Evolutionary conservation across 768 basidiomycete genomes (phyloP), one percentile per base, ranked within the genome.

Genomic region (Hericium erinaceus): DNA sequence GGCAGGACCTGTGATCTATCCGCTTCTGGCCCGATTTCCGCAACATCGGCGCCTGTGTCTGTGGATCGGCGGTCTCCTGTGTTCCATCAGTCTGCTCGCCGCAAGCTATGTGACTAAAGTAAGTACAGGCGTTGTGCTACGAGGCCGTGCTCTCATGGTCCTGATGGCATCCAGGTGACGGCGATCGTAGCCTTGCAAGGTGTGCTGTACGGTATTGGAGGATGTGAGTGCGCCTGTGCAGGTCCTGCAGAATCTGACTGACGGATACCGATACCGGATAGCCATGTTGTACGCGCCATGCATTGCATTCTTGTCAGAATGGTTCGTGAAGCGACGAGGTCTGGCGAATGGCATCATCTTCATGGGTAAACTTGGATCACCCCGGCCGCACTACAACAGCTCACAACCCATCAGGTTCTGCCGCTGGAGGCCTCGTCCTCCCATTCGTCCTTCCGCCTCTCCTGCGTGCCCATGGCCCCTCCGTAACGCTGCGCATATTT

Each of bases 311-410:
- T 52, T 72, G 39, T 60, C 70, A 1, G 71, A 72, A 58, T 72
- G 71, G 71, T 72, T 72, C 55, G 63, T 67, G 20, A 55, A 57
- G 3, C 64, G 67, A 4, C 57, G 71, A 48, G 71, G 70, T 2
- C 61, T 68, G 5, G 71, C 71, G 5, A 69, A 68, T 39, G 70
- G 71, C 2, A 65, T 70, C 26, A 62, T 72, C 26, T 69, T 69
- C 53, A 67, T 68, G 28, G 71, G 70, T 61, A 33, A 6, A 58
- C 60, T 7, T 48, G 4, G 9, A 44, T 28, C n/a, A 7, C 20
- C 4, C 38, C 13, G 7, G 18, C n/a, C 28, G 24, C 24, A 8
- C 8, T 9, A 15, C 33, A 44, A 12, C 41, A 44, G 15, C 41
- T 44, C 2, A 18, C 15, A 15, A 15, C 22, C 1, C n/a, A 24